A percentile compares a stretch with the other conserved stretches of the same genome.
These are phyloP conservation scores for Rhodotorula kratochvilovae DNA, from an alignment of 768 basidiomycete species.

Conservation along the genomic window DNA sequence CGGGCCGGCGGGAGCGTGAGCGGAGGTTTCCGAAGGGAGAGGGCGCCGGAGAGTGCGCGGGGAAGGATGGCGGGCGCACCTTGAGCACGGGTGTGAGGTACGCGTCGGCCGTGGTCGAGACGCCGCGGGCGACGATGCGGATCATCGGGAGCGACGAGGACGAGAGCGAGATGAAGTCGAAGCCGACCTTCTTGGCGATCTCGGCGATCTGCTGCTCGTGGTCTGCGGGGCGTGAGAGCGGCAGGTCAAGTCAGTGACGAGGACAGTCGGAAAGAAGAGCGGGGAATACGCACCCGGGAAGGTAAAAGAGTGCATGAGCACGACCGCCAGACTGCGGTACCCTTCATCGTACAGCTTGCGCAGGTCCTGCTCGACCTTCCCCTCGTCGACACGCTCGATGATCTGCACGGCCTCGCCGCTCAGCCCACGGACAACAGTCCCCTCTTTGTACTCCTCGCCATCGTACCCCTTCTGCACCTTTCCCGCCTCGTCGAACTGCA, in stretches of 20 bases:
- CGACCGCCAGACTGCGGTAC: slow-evolving; percentile 85
- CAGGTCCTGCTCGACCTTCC: neutral
- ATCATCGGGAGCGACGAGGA: slow-evolving; percentile 84
- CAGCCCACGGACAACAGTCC: slow-evolving; percentile 66
- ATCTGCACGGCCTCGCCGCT: slow-evolving; percentile 53
- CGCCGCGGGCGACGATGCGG: slow-evolving; percentile 87
- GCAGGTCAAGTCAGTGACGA: too few relatives aligned
- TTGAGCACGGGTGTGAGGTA: slow-evolving; percentile 84
- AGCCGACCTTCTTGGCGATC: slow-evolving; percentile 73
- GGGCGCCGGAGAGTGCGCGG: too few relatives aligned
- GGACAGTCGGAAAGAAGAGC: too few relatives aligned
- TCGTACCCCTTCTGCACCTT: slow-evolving; percentile 64
- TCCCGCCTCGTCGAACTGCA: slow-evolving; percentile 71
- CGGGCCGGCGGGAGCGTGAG: too few relatives aligned
- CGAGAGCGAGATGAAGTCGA: slow-evolving; percentile 81
- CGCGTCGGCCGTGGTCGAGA: slow-evolving; percentile 88
- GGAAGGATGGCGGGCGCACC: too few relatives aligned
- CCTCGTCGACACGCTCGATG: slow-evolving; percentile 11
- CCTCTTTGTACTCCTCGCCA: slow-evolving; percentile 51
- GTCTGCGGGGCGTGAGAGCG: slow-evolving; percentile 37
- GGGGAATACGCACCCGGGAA: slow-evolving; percentile 41
- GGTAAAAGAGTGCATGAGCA: slow-evolving; percentile 78
- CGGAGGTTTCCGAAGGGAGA: too few relatives aligned
- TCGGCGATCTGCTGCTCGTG: slow-evolving; percentile 72
- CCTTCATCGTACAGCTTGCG: slow-evolving; percentile 48